A percentile compares a stretch with the other conserved stretches of the same genome.
These are phyloP conservation scores for Gossypium stocksii DNA, from an alignment of 345 rosid genomes.

Conservation along the genomic window DNA sequence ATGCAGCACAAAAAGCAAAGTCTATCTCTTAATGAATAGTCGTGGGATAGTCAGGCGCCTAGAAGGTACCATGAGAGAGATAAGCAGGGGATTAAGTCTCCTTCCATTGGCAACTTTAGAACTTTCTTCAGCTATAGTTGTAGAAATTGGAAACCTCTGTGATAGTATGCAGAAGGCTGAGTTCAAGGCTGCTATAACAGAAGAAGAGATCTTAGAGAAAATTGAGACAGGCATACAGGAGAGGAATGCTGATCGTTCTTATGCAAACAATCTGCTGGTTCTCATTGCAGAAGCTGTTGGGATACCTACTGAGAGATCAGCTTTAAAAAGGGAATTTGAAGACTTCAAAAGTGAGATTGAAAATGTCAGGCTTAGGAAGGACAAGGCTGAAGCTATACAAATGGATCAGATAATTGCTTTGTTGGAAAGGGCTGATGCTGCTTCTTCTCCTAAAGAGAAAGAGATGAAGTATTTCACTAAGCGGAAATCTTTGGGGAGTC, in stretches of 20 bases:
- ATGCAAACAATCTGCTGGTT: constrained; percentile 51
- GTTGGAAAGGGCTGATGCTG: constrained; percentile 64
- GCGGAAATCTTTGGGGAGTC: constrained; percentile 55
- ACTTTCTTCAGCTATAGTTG: constrained; percentile 40
- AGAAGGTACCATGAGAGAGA: constrained; percentile 36
- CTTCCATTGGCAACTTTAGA: constrained; percentile 55
- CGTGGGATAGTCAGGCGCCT: constrained; percentile 42
- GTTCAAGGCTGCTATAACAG: constrained; percentile 51
- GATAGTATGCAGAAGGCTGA: constrained; percentile 50
- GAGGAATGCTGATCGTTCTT: constrained; percentile 52
- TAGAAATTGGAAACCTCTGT: constrained; percentile 36
- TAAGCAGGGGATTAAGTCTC: constrained; percentile 50
- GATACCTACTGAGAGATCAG: constrained; percentile 43
- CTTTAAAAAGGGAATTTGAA: constrained; percentile 21
- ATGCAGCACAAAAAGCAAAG: constrained; percentile 50
- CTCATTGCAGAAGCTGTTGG: constrained; percentile 63
- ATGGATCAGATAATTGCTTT: constrained; percentile 74
- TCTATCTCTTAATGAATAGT: constrained; percentile 57
- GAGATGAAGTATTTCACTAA: constrained; percentile 50
- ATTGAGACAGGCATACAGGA: constrained; percentile 68
- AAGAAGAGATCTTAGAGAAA: constrained; percentile 58
- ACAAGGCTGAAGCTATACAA: constrained; percentile 67
- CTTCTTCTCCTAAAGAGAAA: constrained; percentile 52
- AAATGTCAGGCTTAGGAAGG: constrained; percentile 49
- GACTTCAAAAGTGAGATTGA: constrained; percentile 57